A percentile compares a stretch with the other conserved stretches of the same genome.
phyloP scores from a whole-genome alignment of 2,329 filamentous ascomycete species.

The Cadophora sp. region DNA sequence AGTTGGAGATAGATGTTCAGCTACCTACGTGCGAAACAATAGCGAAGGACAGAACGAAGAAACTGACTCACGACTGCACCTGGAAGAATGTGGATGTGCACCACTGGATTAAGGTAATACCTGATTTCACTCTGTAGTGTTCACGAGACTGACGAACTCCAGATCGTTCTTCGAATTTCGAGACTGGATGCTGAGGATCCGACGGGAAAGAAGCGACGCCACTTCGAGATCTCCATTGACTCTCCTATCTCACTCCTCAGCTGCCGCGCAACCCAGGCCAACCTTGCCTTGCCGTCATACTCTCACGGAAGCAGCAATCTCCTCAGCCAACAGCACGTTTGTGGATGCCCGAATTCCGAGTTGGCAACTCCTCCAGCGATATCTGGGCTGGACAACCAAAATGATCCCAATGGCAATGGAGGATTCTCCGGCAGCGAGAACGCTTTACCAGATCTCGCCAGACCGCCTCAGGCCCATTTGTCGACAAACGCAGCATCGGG shows the following conservation, averaged over 20 bases:
- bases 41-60: slow-evolving; percentile 65
- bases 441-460: slow-evolving; percentile 46
- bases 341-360: slow-evolving; percentile 69
- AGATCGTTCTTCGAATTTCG: slow-evolving; percentile 79
- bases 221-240: slow-evolving; percentile 81
- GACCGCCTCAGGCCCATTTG: slow-evolving; percentile 57
- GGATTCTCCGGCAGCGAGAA: slow-evolving; percentile 12
- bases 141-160: slow-evolving; percentile 23
- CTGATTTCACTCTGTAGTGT: slow-evolving; percentile 10
- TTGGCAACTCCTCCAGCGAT: slow-evolving; percentile 42
- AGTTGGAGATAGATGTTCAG: slow-evolving; percentile 79
- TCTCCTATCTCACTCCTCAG: slow-evolving; percentile 78
- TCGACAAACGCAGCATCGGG: slow-evolving; percentile 33
- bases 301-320: slow-evolving; percentile 56
- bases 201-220: slow-evolving; percentile 62
- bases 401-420: neutral
- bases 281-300: slow-evolving; percentile 74
- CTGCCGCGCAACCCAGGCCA: slow-evolving; percentile 74
- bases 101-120: slow-evolving; percentile 76
- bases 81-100: slow-evolving; percentile 78
- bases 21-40: slow-evolving; percentile 73
- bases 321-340: slow-evolving; percentile 53
- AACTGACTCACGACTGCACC: slow-evolving; percentile 74
- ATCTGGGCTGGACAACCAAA: slow-evolving; percentile 43
- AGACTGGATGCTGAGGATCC: slow-evolving; percentile 69